Base-by-base conservation (phyloP, 768 basidiomycete species). In the Trametes gibbosa region DNA sequence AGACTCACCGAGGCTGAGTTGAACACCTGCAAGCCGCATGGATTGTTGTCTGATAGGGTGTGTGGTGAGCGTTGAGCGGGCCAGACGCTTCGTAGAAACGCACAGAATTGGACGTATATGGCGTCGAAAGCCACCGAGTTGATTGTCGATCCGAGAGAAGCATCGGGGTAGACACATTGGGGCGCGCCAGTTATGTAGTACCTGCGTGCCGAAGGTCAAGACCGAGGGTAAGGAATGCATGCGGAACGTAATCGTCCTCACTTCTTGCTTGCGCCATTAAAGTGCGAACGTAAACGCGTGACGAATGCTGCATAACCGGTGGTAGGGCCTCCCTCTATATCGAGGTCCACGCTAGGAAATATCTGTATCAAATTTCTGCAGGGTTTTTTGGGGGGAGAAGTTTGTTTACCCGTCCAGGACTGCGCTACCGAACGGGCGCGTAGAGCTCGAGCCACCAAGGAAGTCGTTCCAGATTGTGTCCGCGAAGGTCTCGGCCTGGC, bases 31-130 rank as follows among this genome's bases (percentile, higher is more conserved):
- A 78, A 62, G 13, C 75, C 76, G 50, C 79, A 79, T 2, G 56
- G 62, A 64, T 80, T 79, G 65, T 81, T 76, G 61, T 81, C 79
- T 79, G 35, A 54, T 32, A 32, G 53, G 21, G 10, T 23, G n/a
- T 53, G 50, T 49, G 45, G 58, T 41, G 58, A 50, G 56, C 25
- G 45, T 49, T 16, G 50, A 48, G 27, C 45, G 37, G 27, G 50
- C 24, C 12, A 27, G 39, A 25, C 21, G 37, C 12, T 9, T 47
- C 5, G 53, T n/a, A 25, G 42, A 14, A 27, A 64, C 69, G 32
- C 54, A 73, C 75, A 84, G 65, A 84, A 85, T 68, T 85, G 84
- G 43, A 75, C 70, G 64, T 76, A 78, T 45, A 77, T 65, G 7
- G 72, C 71, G 56, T 77, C 77, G 65, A 78, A 78, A 43, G 56